phyloP scores from a whole-genome alignment of 305 asterid species.

The Fraxinus sp. region DNA sequence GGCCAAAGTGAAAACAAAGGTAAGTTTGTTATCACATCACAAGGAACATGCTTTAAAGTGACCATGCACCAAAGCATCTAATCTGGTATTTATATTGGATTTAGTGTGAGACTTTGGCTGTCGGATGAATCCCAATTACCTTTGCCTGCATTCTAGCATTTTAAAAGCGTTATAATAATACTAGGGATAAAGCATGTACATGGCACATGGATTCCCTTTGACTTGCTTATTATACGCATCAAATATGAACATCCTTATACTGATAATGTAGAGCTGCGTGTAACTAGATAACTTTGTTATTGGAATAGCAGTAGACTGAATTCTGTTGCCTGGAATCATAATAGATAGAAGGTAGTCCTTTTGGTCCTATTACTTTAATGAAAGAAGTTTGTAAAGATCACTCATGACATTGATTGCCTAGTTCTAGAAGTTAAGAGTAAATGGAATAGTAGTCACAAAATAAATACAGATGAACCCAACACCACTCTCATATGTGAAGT shows the following conservation, averaged over 20 bases:
- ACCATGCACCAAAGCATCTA: background rate
- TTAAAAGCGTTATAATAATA: background rate
- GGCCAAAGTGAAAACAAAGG: slow-evolving; percentile 88
- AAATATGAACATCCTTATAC: background rate
- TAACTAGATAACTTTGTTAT: background rate
- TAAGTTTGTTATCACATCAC: slow-evolving; percentile 15
- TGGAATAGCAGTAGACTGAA: background rate
- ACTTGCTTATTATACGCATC: background rate
- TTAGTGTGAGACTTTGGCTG: background rate
- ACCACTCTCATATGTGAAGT: background rate
- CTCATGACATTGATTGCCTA: background rate
- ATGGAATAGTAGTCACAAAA: background rate
- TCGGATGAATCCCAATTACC: background rate
- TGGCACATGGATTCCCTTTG: background rate
- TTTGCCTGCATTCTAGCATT: background rate
- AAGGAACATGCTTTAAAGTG: background rate
- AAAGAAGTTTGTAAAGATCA: background rate
- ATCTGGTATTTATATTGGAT: background rate
- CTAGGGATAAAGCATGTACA: background rate
- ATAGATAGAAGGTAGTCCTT: background rate
- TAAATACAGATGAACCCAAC: background rate
- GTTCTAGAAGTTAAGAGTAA: background rate
- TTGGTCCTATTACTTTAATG: background rate
- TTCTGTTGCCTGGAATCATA: background rate
- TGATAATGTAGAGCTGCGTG: background rate